phyloP scores from a whole-genome alignment of 805 yeast species.

The Metschnikowia hibisci region DNA sequence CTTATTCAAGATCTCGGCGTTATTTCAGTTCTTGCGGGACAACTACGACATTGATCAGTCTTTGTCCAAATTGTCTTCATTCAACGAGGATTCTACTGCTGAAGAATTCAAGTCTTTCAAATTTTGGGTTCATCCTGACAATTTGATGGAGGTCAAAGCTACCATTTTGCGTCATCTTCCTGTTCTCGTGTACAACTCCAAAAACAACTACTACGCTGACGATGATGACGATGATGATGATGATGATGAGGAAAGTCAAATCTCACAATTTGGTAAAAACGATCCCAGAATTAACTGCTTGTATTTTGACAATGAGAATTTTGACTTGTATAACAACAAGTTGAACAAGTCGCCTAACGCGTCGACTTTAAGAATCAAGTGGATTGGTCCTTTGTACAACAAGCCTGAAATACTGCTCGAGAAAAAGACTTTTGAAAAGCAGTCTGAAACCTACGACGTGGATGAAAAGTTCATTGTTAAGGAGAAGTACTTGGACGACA shows the following conservation, averaged over 20 bases:
- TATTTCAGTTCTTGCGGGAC: conserved; percentile 79
- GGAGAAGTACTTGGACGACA: conserved; percentile 76
- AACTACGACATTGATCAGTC: conserved; percentile 53
- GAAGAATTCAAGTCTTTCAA: conserved; percentile 61
- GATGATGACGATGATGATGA: conserved; percentile 53
- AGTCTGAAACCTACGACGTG: conserved; percentile 47
- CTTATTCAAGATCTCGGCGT: conserved; percentile 72
- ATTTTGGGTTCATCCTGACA: conserved; percentile 97
- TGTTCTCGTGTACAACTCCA: conserved; percentile 64
- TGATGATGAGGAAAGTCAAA: conserved; percentile 28
- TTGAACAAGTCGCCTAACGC: conserved; percentile 64
- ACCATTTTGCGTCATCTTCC: conserved; percentile 90
- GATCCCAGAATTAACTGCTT: conserved; percentile 77
- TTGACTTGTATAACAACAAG: conserved; percentile 83
- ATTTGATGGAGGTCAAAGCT: conserved; percentile 96
- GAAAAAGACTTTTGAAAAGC: conserved; percentile 65
- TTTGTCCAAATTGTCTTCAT: conserved; percentile 46
- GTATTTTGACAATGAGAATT: conserved; percentile 80
- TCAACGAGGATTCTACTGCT: conserved; percentile 36
- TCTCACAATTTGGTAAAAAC: conserved; percentile 19
- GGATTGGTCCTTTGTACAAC: conserved; percentile 81
- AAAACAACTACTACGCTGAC: conserved; percentile 47
- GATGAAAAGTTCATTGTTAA: conserved; percentile 68
- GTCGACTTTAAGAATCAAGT: conserved; percentile 78
- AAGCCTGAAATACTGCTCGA: conserved; percentile 80